These are phyloP conservation scores for Pinguiococcus pyrenoidosus DNA, from an alignment of 108 stramenopile species.

Conservation along the genomic window DNA sequence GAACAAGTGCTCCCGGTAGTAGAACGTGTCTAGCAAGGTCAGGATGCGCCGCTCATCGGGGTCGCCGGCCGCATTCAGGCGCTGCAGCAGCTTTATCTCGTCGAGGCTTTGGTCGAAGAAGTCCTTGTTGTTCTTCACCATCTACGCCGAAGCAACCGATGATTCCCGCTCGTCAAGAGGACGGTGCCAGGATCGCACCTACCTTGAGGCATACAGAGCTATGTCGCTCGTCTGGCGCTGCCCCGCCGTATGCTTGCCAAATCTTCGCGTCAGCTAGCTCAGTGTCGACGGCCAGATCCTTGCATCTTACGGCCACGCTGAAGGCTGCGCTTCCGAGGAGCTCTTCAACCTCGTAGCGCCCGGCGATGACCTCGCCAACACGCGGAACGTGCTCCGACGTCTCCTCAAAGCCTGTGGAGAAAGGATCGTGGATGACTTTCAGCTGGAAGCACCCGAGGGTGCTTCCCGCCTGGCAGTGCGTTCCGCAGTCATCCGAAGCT, in stretches of 20 bases:
- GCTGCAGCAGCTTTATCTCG: conserved; percentile 87
- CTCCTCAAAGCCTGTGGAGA: conserved; percentile 29
- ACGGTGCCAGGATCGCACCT: background rate
- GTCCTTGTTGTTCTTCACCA: conserved; percentile 98
- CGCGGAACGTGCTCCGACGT: conserved; percentile 12
- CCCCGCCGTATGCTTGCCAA: conserved; percentile 30
- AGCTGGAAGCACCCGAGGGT: conserved; percentile 9
- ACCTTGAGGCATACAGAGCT: conserved; percentile 80
- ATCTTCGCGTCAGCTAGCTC: conserved; percentile 4
- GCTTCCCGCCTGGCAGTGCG: background rate
- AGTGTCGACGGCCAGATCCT: conserved; percentile 44
- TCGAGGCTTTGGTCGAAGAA: conserved; percentile 94
- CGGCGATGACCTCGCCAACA: conserved; percentile 45
- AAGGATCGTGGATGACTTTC: conserved; percentile 15
- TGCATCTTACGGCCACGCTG: conserved; percentile 75
- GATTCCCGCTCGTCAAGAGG: background rate
- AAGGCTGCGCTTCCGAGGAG: conserved; percentile 87
- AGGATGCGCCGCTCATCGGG: conserved; percentile 53
- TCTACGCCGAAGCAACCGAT: background rate
- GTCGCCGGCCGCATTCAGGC: conserved; percentile 34
- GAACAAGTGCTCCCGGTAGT: conserved; percentile 84
- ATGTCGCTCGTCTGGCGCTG: conserved; percentile 14
- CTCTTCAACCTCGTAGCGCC: conserved; percentile 71
- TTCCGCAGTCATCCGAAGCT: conserved; percentile 4
- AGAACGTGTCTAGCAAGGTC: conserved; percentile 81